Evolutionary conservation across 768 basidiomycete genomes (phyloP).

Genomic region (Naganishia onofrii): DNA sequence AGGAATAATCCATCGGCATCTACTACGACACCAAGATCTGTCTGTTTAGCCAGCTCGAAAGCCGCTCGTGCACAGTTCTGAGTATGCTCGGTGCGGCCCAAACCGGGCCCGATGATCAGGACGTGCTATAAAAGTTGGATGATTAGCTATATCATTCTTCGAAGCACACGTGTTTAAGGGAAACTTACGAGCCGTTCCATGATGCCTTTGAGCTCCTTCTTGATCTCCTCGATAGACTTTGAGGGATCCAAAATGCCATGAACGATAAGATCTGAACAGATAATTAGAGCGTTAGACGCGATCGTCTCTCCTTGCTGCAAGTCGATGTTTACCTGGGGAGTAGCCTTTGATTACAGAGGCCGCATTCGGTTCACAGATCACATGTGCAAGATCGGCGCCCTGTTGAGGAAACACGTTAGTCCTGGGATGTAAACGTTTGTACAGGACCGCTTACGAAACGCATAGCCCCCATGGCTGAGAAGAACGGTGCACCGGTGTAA

Average conservation of each 20-base stretch:
- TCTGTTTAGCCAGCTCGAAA: conserved; percentile 66
- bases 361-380: conserved; percentile 91
- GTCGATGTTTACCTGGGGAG: conserved; percentile 59
- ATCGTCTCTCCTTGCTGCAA: neutral
- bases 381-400: conserved; percentile 94
- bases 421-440: conserved; percentile 38
- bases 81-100: conserved; percentile 90
- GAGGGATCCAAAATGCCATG: conserved; percentile 81
- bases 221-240: conserved; percentile 57
- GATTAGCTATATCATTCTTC: neutral
- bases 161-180: neutral
- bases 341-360: conserved; percentile 93
- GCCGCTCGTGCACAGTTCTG: conserved; percentile 74
- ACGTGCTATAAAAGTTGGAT: conserved; percentile 60
- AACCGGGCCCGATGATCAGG: conserved; percentile 87
- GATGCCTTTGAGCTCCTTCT: conserved; percentile 57
- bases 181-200: conserved; percentile 64
- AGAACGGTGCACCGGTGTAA: conserved; percentile 96
- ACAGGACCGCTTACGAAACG: conserved; percentile 61
- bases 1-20: conserved; percentile 91
- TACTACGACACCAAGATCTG: conserved; percentile 83
- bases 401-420: conserved; percentile 44
- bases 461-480: conserved; percentile 85
- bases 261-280: conserved; percentile 73
- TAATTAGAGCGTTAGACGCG: neutral